Base-by-base conservation (phyloP, 2,329 filamentous ascomycete species). In the Aspergillus bombycis region DNA sequence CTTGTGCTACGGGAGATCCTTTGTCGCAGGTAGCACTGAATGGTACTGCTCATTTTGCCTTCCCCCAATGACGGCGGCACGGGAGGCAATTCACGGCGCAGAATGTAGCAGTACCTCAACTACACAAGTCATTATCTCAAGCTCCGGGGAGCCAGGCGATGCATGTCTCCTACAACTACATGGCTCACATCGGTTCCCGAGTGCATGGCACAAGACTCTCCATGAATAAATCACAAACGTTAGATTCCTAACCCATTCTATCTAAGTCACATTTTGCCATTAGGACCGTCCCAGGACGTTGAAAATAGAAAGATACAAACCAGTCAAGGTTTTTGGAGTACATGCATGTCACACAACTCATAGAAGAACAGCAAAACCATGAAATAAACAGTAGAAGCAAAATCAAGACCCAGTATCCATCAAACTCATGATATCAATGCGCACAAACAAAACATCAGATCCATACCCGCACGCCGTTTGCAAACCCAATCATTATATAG, bases 401-500 rank as follows among this genome's bases (percentile, higher is more conserved):
- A 21, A 55, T 21, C 28, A 38, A 26, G 28, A 67, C 48, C 58
- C 50, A 60, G 12, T 62, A 67, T 72, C 69, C 73, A 75, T 76
- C 70, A 71, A 71, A 66, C 71, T 74, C 74, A 72, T 75, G 62
- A 73, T 73, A 74, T 75, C 65, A 62, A 67, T 66, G 64, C 63
- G 62, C 45, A 60, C 43, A 43, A 32, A 50, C 30, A 38, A 21
- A 46, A 56, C 45, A n/a, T 57, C 57, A 21, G 48, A 50, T 50
- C 28, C 52, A 38, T 26, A 38, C 23, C 52, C 34, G 23, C 52
- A 28, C 52, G 52, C 52, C 52, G 14, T 19, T 36, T 36, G 32
- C 30, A 55, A 55, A 55, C 32, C 45, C 55, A 36, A 23, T 38
- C 58, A 53, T 58, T 32, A 60, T 21, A 55, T 53, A 23, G 21